Conservation (phyloP, 2,329 filamentous ascomycete genomes). For the Dactylonectria macrodidyma region DNA sequence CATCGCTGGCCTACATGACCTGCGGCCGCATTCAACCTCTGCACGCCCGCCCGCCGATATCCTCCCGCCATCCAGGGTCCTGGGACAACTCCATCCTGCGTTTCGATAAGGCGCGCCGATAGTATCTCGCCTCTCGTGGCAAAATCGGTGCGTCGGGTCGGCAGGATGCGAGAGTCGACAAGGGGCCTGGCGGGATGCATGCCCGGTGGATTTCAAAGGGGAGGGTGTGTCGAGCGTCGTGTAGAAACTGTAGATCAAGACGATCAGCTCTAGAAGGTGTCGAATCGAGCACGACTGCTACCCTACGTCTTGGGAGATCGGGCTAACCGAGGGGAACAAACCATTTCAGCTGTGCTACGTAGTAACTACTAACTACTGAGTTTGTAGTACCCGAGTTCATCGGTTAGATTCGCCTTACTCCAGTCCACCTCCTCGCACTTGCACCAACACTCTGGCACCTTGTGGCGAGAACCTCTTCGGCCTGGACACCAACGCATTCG, state of each 20-base stretch:
- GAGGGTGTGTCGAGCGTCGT: neutral
- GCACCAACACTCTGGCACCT: neutral
- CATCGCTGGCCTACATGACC: no score
- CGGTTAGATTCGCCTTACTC: neutral
- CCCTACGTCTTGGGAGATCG: neutral
- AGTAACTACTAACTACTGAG: no score
- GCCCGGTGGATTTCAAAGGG: conserved; percentile 3
- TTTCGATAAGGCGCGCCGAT: neutral
- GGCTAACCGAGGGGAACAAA: neutral
- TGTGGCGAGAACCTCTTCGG: neutral
- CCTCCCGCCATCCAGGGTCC: neutral
- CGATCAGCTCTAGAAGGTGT: neutral
- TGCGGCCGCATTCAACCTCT: no score
- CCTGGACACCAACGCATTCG: no score
- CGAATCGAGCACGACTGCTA: neutral
- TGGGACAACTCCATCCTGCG: neutral
- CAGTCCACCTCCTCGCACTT: no score
- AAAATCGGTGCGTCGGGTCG: neutral
- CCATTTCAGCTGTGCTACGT: neutral
- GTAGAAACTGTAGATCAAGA: conserved; percentile 1
- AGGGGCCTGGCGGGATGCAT: neutral
- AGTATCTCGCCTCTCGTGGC: neutral
- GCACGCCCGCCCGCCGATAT: conserved; percentile 13
- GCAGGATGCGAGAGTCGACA: neutral
- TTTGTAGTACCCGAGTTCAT: neutral